Evolutionary conservation across 2,329 filamentous ascomycete genomes (phyloP), one percentile per base, ranked within the genome.

Genomic region (Sclerotinia glacialis): DNA sequence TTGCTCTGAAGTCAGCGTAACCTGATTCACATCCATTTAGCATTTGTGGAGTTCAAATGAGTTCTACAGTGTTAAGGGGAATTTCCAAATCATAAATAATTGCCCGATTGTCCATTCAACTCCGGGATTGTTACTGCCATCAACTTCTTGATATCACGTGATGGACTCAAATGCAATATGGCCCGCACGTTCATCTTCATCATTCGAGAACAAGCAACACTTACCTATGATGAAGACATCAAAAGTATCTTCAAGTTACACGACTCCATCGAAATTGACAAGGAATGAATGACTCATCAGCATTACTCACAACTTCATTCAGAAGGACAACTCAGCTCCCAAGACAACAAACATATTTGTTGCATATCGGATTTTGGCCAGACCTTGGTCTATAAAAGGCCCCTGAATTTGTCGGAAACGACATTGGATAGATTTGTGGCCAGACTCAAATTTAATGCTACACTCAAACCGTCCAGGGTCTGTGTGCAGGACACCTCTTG

Each of bases 341-440:
- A 9, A n/a, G 28, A 46, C 11, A 46, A 59, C 26, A 46, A 46
- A 59, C 26, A 46, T 2, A 31, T 44, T 59, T 59, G 40, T 59
- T 46, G 55, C 42, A 59, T 23, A 6, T 59, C 26, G 55, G 40
- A 59, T 26, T 59, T 46, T 31, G 40, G 55, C 40, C 40, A 59
- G 56, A 49, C 56, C 21, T 12, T 18, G 28, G 21, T 34, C 44
- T 49, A 18, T 60, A 34, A 18, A 47, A 37, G 28, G 12, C 44
- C 44, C 56, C 16, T 6, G 14, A 1, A 11, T 9, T n/a, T n/a
- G 9, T 34, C 18, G 9, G n/a, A 46, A 47, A 16, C 6, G 14
- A 46, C 18, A 18, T 26, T 14, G 55, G 31, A 46, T 31, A 46
- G 21, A 26, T 46, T 14, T 12, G 28, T 34, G 42, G 28, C 42